These are phyloP conservation scores for Cytospora mali DNA, from an alignment of 2,329 filamentous ascomycete genomes.

Conservation along the genomic window DNA sequence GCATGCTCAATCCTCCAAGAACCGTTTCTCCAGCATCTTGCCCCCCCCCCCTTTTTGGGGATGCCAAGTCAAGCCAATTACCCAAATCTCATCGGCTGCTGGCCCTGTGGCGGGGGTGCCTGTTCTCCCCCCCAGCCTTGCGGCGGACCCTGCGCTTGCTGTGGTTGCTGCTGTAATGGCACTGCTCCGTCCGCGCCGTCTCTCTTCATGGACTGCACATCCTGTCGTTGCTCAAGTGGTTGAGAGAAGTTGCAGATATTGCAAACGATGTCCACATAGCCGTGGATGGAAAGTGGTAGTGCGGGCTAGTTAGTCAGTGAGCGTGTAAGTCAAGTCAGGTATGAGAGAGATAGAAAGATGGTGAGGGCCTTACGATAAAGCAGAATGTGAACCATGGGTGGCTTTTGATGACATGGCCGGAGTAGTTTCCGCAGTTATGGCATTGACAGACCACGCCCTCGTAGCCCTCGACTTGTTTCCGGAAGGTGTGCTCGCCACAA, in stretches of 20 bases:
- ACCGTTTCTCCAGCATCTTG: neutral
- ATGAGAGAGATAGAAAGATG: constrained; percentile 8
- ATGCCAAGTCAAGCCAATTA: constrained; percentile 47
- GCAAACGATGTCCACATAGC: constrained; percentile 71
- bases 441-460: constrained; percentile 65
- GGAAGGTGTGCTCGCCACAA: constrained; percentile 64
- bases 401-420: constrained; percentile 61
- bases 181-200: constrained; percentile 42
- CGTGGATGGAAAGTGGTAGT: constrained; percentile 69
- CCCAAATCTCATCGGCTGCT: constrained; percentile 38
- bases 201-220: constrained; percentile 54
- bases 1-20: neutral
- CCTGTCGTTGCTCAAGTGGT: constrained; percentile 59
- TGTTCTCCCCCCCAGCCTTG: constrained; percentile 36
- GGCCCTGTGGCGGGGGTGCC: constrained; percentile 22
- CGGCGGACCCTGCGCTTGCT: constrained; percentile 38
- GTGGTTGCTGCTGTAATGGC: constrained; percentile 41
- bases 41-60: neutral
- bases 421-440: constrained; percentile 68
- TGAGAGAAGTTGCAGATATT: constrained; percentile 78
- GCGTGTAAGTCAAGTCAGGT: neutral
- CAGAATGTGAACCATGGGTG: constrained; percentile 80
- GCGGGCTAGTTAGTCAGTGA: constrained; percentile 54
- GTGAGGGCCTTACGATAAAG: constrained; percentile 60
- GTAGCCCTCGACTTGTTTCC: constrained; percentile 62